These are phyloP conservation scores for Vitis rupestris DNA, from an alignment of 164 flowering plant genomes.

Conservation along the genomic window DNA sequence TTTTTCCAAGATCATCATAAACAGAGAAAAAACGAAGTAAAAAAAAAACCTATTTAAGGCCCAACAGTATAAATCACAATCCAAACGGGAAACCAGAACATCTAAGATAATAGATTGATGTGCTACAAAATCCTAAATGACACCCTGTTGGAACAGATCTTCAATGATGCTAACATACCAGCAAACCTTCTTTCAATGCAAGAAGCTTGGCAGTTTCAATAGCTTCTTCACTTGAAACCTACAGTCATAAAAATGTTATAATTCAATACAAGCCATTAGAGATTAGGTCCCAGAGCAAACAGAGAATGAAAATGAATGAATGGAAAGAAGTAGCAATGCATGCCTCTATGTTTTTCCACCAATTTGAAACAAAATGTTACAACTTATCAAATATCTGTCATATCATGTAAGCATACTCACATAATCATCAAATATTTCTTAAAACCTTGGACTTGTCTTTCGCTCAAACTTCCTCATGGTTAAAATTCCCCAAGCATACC, in stretches of 20 bases:
- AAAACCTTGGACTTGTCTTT: too few relatives aligned
- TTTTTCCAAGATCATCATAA: too few relatives aligned
- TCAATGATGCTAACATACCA: slow-evolving; percentile 20
- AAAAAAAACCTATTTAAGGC: slow-evolving; percentile 33
- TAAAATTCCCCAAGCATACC: too few relatives aligned
- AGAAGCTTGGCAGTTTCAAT: slow-evolving; percentile 55
- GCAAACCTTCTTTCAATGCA: slow-evolving; percentile 54
- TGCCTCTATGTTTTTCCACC: too few relatives aligned
- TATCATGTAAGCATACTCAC: too few relatives aligned
- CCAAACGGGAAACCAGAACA: not conserved
- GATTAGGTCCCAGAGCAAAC: not conserved
- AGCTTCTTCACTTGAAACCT: slow-evolving; percentile 62
- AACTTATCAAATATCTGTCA: too few relatives aligned
- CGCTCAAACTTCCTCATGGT: too few relatives aligned
- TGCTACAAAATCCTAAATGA: not conserved
- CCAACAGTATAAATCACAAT: not conserved
- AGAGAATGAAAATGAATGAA: too few relatives aligned
- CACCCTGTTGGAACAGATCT: too few relatives aligned
- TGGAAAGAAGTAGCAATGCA: too few relatives aligned
- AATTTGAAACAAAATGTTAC: too few relatives aligned
- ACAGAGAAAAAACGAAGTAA: slow-evolving; percentile 20
- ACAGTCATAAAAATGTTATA: not conserved
- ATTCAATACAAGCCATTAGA: not conserved
- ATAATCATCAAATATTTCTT: too few relatives aligned
- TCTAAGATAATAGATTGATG: not conserved